phyloP scores from a whole-genome alignment of 139 green algal genomes.

The Microglena sp. region DNA sequence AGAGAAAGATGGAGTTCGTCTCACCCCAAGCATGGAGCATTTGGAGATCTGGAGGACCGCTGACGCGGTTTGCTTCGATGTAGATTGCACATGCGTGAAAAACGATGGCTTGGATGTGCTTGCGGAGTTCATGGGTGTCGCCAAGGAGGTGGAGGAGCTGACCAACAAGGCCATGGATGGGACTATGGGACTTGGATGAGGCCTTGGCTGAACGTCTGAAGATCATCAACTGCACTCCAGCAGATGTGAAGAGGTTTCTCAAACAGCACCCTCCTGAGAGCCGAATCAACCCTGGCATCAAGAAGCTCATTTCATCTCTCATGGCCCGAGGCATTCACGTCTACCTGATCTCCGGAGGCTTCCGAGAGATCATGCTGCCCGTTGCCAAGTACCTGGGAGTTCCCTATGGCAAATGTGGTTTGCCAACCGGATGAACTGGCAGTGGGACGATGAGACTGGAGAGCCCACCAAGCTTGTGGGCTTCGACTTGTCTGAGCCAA shows the following conservation, averaged over 20 bases:
- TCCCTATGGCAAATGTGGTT: slow-evolving; percentile 46
- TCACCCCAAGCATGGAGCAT: slow-evolving; percentile 49
- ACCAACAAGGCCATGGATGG: slow-evolving; percentile 67
- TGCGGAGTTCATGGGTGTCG: slow-evolving; percentile 58
- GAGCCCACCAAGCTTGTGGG: slow-evolving; percentile 45
- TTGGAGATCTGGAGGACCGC: neutral
- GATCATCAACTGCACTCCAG: slow-evolving; percentile 50
- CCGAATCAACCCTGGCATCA: slow-evolving; percentile 22
- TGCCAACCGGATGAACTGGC: slow-evolving; percentile 68
- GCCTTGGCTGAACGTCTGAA: slow-evolving; percentile 41
- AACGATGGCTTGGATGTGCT: slow-evolving; percentile 60
- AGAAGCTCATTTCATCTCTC: slow-evolving; percentile 46
- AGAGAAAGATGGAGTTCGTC: too few relatives aligned
- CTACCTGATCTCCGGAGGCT: slow-evolving; percentile 67
- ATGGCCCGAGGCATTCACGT: slow-evolving; percentile 47
- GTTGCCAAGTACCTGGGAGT: slow-evolving; percentile 52
- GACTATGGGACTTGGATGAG: slow-evolving; percentile 38
- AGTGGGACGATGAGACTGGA: slow-evolving; percentile 11
- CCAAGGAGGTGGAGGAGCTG: slow-evolving; percentile 34
- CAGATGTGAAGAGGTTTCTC: slow-evolving; percentile 43
- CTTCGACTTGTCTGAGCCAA: slow-evolving; percentile 57
- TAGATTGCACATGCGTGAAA: slow-evolving; percentile 41
- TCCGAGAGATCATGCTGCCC: slow-evolving; percentile 21
- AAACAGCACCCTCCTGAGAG: slow-evolving; percentile 30
- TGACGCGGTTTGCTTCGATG: slow-evolving; percentile 15